These are phyloP conservation scores for Nigrospora oryzae DNA, from an alignment of 2,329 filamentous ascomycete species.

Conservation along the genomic window DNA sequence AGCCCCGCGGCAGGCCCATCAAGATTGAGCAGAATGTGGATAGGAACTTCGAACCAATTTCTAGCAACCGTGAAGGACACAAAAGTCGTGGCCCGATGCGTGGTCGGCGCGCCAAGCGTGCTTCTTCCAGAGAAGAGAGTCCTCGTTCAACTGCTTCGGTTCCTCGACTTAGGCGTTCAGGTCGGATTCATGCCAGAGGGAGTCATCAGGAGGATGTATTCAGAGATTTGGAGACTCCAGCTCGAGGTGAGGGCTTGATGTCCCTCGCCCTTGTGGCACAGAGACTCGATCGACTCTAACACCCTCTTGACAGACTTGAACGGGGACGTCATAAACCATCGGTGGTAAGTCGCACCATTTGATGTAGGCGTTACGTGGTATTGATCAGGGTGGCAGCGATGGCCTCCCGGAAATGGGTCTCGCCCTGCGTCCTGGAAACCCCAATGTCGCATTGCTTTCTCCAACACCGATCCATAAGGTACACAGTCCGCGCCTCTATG, in stretches of 20 bases:
- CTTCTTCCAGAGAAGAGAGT: no score
- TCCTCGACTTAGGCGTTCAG: no score
- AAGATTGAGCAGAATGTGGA: no score
- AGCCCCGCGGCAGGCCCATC: no score
- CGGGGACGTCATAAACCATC: conserved; percentile 6
- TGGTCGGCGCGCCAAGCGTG: no score
- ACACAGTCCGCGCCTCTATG: conserved; percentile 12
- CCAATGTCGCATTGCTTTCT: conserved; percentile 23
- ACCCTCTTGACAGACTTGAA: conserved; percentile 9
- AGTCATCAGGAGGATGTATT: conserved; percentile 4
- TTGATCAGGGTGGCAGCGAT: conserved; percentile 12
- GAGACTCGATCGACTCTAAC: conserved; percentile 10
- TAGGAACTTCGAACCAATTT: no score
- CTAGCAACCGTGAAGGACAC: no score
- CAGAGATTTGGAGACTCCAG: conserved; percentile 6
- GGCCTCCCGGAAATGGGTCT: conserved; percentile 21
- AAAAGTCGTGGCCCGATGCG: no score
- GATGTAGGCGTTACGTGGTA: no score
- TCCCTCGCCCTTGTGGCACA: conserved; percentile 5
- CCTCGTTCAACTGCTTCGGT: no score
- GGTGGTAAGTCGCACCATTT: conserved; percentile 5
- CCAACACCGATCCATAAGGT: conserved; percentile 16
- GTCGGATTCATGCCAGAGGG: no score
- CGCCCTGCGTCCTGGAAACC: conserved; percentile 25
- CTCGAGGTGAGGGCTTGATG: conserved; percentile 16